These are phyloP conservation scores for Aspergillus heteromorphus DNA, from an alignment of 495 filamentous ascomycete species.

Conservation along the genomic window DNA sequence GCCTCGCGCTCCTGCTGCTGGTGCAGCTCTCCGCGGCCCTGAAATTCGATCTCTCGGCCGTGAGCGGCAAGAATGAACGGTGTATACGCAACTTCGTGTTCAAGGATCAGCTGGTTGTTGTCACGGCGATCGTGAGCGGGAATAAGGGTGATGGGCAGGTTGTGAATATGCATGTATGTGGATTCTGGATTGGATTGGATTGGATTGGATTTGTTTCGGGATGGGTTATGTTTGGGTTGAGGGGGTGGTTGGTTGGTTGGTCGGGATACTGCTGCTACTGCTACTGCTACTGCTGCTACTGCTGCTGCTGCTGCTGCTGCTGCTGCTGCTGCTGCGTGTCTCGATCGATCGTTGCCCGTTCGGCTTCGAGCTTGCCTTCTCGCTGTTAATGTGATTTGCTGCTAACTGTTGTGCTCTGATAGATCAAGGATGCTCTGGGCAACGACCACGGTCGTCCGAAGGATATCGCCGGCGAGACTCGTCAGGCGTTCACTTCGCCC, in stretches of 20 bases:
- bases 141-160: slow-evolving; percentile 85
- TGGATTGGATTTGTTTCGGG: no score
- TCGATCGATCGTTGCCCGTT: neutral
- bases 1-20: slow-evolving; percentile 34
- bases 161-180: slow-evolving; percentile 90
- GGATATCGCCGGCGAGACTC: slow-evolving; percentile 85
- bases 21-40: slow-evolving; percentile 65
- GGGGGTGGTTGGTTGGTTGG: no score
- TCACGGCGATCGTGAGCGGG: slow-evolving; percentile 86
- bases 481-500: slow-evolving; percentile 93
- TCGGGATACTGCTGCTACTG: no score
- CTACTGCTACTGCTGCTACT: no score
- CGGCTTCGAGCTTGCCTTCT: neutral
- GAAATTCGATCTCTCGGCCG: slow-evolving; percentile 87
- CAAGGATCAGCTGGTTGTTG: slow-evolving; percentile 92
- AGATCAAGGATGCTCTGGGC: slow-evolving; percentile 93
- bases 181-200: neutral
- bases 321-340: neutral
- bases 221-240: no score
- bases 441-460: slow-evolving; percentile 91
- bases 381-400: neutral
- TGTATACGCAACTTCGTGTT: slow-evolving; percentile 96
- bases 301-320: neutral
- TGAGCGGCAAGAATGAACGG: slow-evolving; percentile 64
- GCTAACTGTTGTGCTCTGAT: slow-evolving; percentile 7